phyloP scores from a whole-genome alignment of 1,139 yeast species.

The Wickerhamiella pararugosa region DNA sequence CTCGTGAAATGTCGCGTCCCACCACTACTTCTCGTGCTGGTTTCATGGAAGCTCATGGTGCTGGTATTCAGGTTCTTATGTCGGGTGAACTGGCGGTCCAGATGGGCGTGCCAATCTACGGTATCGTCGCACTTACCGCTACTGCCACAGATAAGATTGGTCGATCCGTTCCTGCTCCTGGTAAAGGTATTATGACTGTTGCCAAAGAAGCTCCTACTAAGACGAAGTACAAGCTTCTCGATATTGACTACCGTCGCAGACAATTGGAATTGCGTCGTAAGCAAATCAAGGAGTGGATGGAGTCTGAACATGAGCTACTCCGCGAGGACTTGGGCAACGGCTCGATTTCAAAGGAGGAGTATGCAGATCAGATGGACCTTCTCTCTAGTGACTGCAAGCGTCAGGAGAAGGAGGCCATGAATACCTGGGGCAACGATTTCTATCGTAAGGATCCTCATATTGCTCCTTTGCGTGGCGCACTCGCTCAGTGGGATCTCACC shows the following conservation, averaged over 20 bases:
- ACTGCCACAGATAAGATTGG: conserved; percentile 98
- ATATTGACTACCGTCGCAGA: conserved; percentile 86
- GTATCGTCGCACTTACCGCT: conserved; percentile 83
- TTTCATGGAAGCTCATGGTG: conserved; percentile 99
- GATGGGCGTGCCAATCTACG: conserved; percentile 99
- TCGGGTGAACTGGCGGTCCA: conserved; percentile 81
- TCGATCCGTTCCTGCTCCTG: conserved; percentile 99
- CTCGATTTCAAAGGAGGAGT: conserved; percentile 30
- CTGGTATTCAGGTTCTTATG: conserved; percentile 97
- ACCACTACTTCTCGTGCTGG: conserved; percentile 92
- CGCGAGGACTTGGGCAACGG: conserved; percentile 50
- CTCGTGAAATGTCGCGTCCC: conserved; percentile 97
- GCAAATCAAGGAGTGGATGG: conserved; percentile 78
- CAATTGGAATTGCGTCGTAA: conserved; percentile 67
- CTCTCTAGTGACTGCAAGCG: conserved; percentile 70
- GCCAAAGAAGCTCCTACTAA: conserved; percentile 81
- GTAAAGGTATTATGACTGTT: conserved; percentile 96
- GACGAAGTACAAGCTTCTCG: conserved; percentile 65
- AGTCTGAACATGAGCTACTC: conserved; percentile 57
- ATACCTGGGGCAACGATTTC: conserved; percentile 93
- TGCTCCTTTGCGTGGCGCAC: conserved; percentile 93
- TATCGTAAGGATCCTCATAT: conserved; percentile 83
- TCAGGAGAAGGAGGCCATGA: conserved; percentile 80
- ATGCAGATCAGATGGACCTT: conserved; percentile 78
- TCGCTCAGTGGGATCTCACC: conserved; percentile 84